These are phyloP conservation scores for Graphium sp. DNA, from an alignment of 2,329 filamentous ascomycete genomes.

Conservation along the genomic window DNA sequence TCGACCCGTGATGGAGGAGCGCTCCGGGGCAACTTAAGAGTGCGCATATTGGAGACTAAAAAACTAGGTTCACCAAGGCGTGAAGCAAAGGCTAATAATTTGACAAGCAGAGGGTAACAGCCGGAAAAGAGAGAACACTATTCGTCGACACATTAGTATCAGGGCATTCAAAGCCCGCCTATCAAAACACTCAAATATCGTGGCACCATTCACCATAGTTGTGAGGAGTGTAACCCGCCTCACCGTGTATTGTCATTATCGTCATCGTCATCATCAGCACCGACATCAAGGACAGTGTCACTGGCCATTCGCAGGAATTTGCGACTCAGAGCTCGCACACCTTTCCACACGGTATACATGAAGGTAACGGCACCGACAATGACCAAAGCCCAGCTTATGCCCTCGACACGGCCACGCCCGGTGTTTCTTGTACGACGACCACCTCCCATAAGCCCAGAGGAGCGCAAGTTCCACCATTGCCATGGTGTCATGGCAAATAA, in stretches of 20 bases:
- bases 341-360: slow-evolving; percentile 71
- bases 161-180: too few relatives aligned
- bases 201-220: too few relatives aligned
- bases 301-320: slow-evolving; percentile 60
- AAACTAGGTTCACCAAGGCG: slow-evolving; percentile 1
- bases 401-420: slow-evolving; percentile 62
- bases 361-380: slow-evolving; percentile 68
- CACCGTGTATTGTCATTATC: slow-evolving; percentile 31
- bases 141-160: too few relatives aligned
- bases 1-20: slow-evolving; percentile 71
- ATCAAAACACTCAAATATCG: too few relatives aligned
- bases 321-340: slow-evolving; percentile 56
- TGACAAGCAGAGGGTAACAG: slow-evolving; percentile 5
- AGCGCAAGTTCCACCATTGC: slow-evolving; percentile 60
- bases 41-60: slow-evolving; percentile 41
- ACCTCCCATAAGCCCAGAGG: slow-evolving; percentile 35
- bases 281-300: slow-evolving; percentile 72
- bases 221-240: too few relatives aligned
- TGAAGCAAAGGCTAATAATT: slow-evolving; percentile 1
- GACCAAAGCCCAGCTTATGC: slow-evolving; percentile 65
- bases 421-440: slow-evolving; percentile 38
- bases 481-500: slow-evolving; percentile 59
- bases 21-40: slow-evolving; percentile 90
- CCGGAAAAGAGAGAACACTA: not conserved
- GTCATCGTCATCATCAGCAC: slow-evolving; percentile 36